phyloP scores from a whole-genome alignment of 2,329 filamentous ascomycete species.

The Aspergillus pseudoviridinutans region DNA sequence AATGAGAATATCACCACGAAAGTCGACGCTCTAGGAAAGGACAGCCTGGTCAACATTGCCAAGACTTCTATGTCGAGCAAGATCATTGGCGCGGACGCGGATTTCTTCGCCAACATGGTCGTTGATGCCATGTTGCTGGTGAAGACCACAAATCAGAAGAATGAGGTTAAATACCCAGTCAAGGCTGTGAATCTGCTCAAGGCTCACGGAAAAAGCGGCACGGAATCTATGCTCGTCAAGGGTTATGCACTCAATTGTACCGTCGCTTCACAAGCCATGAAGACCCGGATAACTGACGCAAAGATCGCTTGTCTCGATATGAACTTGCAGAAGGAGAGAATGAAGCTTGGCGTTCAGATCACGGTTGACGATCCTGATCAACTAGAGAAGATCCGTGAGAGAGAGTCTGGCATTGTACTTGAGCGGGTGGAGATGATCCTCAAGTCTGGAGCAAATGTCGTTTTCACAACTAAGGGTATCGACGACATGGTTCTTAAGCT shows the following conservation, averaged over 20 bases:
- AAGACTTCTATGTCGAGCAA: slow-evolving; percentile 99
- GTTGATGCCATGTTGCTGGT: slow-evolving; percentile 95
- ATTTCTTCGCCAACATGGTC: slow-evolving; percentile 96
- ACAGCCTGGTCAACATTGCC: slow-evolving; percentile 89
- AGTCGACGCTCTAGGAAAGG: slow-evolving; percentile 84
- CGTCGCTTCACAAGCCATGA: slow-evolving; percentile 97
- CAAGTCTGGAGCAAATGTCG: slow-evolving; percentile 92
- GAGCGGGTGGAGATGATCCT: slow-evolving; percentile 96
- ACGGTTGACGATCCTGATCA: slow-evolving; percentile 97
- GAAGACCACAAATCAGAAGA: slow-evolving; percentile 85
- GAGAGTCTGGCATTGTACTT: slow-evolving; percentile 88
- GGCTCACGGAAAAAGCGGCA: slow-evolving; percentile 88
- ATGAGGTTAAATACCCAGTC: slow-evolving; percentile 93
- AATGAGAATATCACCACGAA: slow-evolving; percentile 97
- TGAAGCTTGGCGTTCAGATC: slow-evolving; percentile 98
- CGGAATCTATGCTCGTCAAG: slow-evolving; percentile 86
- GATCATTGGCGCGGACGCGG: slow-evolving; percentile 91
- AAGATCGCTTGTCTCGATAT: slow-evolving; percentile 97
- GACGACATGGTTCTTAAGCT: slow-evolving; percentile 93
- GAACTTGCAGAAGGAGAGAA: slow-evolving; percentile 97
- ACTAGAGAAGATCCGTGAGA: slow-evolving; percentile 91
- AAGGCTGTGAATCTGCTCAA: slow-evolving; percentile 99
- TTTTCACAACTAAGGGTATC: slow-evolving; percentile 97
- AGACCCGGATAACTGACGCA: slow-evolving; percentile 82
- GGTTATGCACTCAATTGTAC: slow-evolving; percentile 99